Evolutionary conservation across 1,284 basidiomycete species (phyloP).

Genomic region (Ganoderma sinense): DNA sequence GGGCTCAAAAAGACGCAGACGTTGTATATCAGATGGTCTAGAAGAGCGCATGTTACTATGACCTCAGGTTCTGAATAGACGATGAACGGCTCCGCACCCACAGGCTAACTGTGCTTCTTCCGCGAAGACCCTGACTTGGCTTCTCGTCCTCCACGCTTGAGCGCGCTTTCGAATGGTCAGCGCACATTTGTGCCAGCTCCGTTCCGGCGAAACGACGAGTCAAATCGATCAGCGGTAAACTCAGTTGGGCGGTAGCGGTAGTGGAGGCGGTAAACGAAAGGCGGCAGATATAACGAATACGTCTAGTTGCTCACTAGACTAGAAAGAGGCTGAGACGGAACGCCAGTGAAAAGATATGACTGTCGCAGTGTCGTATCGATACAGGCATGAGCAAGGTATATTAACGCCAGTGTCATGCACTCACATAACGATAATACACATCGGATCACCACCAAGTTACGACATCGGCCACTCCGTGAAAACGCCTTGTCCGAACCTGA

Average conservation of each 20-base stretch:
- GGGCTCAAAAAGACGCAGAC: not conserved
- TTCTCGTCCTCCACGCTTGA: not conserved
- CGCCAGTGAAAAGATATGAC: not conserved
- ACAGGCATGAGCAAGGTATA: not conserved
- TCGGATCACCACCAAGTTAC: slow-evolving; percentile 19
- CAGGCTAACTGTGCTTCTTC: not conserved
- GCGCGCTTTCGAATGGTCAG: not conserved
- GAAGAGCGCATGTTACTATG: not conserved
- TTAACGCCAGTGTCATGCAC: not conserved
- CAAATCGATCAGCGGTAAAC: not conserved
- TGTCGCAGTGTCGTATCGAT: not conserved
- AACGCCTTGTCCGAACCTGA: slow-evolving; percentile 86
- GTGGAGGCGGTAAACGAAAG: not conserved
- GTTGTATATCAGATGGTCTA: not conserved
- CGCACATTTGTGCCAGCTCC: not conserved
- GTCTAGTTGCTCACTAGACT: not conserved
- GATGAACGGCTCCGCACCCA: not conserved
- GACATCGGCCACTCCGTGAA: slow-evolving; percentile 86
- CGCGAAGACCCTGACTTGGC: not conserved
- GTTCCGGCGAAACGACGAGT: not conserved
- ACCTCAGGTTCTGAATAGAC: not conserved
- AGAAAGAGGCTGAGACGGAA: not conserved
- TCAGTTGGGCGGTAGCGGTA: not conserved
- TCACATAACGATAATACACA: not conserved
- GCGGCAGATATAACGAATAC: not conserved